Percentiles rank a stretch among this genome's conserved stretches.
Conservation (phyloP, 768 basidiomycete genomes). For the Lentinus brumalis region DNA sequence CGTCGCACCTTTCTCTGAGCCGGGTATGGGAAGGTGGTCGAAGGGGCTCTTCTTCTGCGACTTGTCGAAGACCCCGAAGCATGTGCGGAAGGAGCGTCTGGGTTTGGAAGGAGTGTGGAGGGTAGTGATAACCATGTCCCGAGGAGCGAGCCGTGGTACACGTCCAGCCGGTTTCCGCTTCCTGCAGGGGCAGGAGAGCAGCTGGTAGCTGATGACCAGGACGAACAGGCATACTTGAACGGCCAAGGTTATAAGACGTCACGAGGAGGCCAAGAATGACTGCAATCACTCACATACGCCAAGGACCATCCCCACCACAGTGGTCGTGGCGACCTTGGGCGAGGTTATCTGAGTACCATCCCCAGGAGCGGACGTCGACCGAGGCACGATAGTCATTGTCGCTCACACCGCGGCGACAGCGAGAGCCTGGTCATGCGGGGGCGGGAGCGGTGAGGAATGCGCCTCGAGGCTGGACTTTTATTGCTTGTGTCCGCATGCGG, state of each 20-base stretch:
- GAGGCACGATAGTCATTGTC: slow-evolving; percentile 15
- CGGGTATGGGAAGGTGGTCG: background rate
- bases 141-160: background rate
- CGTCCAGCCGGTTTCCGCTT: background rate
- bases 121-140: background rate
- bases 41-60: background rate
- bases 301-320: slow-evolving; percentile 22
- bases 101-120: slow-evolving; percentile 4
- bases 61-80: background rate
- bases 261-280: background rate
- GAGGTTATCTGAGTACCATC: slow-evolving; percentile 10
- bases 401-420: background rate
- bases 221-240: slow-evolving; percentile 21
- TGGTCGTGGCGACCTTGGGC: slow-evolving; percentile 17
- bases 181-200: slow-evolving; percentile 15
- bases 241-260: background rate
- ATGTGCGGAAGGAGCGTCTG: slow-evolving; percentile 5
- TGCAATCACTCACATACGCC: slow-evolving; percentile 18
- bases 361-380: background rate
- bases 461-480: background rate
- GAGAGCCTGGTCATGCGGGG: background rate
- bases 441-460: background rate
- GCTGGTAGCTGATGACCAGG: slow-evolving; percentile 21
- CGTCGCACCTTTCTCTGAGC: background rate
- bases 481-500: background rate